Conservation (phyloP, 345 rosid genomes). For the Citrus mangshanensis region DNA sequence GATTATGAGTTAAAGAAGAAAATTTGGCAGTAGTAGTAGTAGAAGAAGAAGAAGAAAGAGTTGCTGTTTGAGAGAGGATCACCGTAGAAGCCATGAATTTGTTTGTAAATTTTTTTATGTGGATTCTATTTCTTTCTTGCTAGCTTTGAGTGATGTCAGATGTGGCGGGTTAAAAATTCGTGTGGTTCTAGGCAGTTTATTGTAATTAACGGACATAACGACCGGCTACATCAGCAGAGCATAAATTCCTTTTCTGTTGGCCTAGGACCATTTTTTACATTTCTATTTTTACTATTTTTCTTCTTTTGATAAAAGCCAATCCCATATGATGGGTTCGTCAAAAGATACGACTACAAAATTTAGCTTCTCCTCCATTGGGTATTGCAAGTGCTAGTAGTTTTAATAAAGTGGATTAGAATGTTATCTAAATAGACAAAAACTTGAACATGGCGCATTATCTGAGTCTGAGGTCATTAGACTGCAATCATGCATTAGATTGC, state of each 20-base stretch:
- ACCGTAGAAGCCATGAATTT: slow-evolving; percentile 11
- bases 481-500: too few species aligned
- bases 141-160: not conserved
- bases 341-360: too few species aligned
- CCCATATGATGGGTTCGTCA: not conserved
- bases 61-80: slow-evolving; percentile 13
- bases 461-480: too few species aligned
- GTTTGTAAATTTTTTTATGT: not conserved
- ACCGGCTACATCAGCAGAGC: not conserved
- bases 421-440: too few species aligned
- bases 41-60: slow-evolving; percentile 19
- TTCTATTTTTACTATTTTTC: too few species aligned
- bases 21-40: slow-evolving; percentile 9
- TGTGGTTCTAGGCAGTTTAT: slow-evolving; percentile 11
- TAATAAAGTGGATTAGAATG: too few species aligned
- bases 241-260: not conserved
- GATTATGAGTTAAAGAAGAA: slow-evolving; percentile 17
- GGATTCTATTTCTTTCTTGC: not conserved
- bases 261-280: too few species aligned
- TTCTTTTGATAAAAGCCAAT: not conserved
- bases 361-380: not conserved
- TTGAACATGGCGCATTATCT: too few species aligned
- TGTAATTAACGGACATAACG: not conserved
- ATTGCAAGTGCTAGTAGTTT: not conserved
- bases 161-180: slow-evolving; percentile 15